A percentile compares a stretch with the other conserved stretches of the same genome.
Evolutionary conservation across 2,329 filamentous ascomycete species (phyloP).

Genomic region (Pseudohalonectria lignicola): DNA sequence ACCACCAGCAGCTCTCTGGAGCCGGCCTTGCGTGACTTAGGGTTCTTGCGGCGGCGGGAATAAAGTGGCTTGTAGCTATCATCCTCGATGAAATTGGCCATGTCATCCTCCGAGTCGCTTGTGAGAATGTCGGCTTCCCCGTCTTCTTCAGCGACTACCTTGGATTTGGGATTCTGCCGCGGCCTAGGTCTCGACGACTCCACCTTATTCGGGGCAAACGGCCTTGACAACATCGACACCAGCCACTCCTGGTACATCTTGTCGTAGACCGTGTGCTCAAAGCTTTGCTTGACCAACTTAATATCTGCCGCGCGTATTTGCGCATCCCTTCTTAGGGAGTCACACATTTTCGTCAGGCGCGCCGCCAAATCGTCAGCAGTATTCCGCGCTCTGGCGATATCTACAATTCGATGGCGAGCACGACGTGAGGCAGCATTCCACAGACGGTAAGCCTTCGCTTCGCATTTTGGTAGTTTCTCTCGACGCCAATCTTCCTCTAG

Average conservation of each 20-base stretch:
- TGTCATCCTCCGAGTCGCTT: constrained; percentile 28
- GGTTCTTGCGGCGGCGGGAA: too few species aligned
- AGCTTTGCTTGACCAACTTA: constrained; percentile 37
- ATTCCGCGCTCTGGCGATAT: constrained; percentile 31
- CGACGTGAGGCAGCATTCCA: constrained; percentile 48
- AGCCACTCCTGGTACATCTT: constrained; percentile 42
- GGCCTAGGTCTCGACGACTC: not conserved
- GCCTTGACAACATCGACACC: constrained; percentile 27
- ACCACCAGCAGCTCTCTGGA: too few species aligned
- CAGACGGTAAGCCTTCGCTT: constrained; percentile 43
- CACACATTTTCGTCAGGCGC: constrained; percentile 44
- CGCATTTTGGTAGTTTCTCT: constrained; percentile 42
- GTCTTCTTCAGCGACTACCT: constrained; percentile 28
- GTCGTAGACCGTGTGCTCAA: constrained; percentile 57
- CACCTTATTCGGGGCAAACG: constrained; percentile 5
- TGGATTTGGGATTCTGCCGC: not conserved
- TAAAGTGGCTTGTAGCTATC: too few species aligned
- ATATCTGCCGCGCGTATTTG: constrained; percentile 36
- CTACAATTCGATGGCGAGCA: constrained; percentile 22
- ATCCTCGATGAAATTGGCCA: constrained; percentile 38
- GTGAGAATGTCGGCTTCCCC: constrained; percentile 34
- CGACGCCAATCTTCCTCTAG: constrained; percentile 45
- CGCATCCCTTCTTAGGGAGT: constrained; percentile 30
- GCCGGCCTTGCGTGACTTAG: too few species aligned
- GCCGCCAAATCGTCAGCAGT: constrained; percentile 29